Evolutionary conservation across 805 yeast genomes (phyloP).

Genomic region (Candida taoyuanica): DNA sequence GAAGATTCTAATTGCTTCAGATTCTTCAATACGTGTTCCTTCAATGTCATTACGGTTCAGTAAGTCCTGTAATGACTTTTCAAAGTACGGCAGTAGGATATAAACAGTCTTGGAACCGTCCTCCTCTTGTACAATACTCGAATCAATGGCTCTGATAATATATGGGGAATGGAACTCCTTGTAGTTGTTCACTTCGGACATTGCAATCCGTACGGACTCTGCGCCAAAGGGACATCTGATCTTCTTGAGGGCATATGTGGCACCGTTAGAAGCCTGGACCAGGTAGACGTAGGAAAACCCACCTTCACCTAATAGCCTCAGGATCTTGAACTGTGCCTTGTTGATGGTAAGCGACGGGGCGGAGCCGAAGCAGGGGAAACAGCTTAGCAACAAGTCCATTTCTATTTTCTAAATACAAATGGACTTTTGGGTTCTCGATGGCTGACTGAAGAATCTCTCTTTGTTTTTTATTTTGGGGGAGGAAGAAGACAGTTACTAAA

Average conservation of each 20-base stretch:
- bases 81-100: constrained; percentile 75
- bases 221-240: constrained; percentile 85
- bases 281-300: constrained; percentile 85
- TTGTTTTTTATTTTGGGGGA: no score
- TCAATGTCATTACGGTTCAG: constrained; percentile 61
- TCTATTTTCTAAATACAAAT: not conserved
- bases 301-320: constrained; percentile 82
- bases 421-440: no score
- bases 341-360: constrained; percentile 61
- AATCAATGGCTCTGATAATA: constrained; percentile 66
- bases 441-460: no score
- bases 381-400: constrained; percentile 12
- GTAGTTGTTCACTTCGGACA: constrained; percentile 74
- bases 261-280: constrained; percentile 48
- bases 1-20: constrained; percentile 56
- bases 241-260: constrained; percentile 72
- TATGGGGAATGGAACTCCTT: constrained; percentile 64
- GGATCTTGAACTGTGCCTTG: constrained; percentile 55
- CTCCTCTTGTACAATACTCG: constrained; percentile 61
- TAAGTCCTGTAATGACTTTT: constrained; percentile 71
- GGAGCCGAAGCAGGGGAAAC: constrained; percentile 27
- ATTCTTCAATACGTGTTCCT: constrained; percentile 49
- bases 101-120: constrained; percentile 80
- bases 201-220: constrained; percentile 65
- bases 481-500: no score